Conservation (phyloP, 257 asterid genomes). For the Phtheirospermum japonicum region DNA sequence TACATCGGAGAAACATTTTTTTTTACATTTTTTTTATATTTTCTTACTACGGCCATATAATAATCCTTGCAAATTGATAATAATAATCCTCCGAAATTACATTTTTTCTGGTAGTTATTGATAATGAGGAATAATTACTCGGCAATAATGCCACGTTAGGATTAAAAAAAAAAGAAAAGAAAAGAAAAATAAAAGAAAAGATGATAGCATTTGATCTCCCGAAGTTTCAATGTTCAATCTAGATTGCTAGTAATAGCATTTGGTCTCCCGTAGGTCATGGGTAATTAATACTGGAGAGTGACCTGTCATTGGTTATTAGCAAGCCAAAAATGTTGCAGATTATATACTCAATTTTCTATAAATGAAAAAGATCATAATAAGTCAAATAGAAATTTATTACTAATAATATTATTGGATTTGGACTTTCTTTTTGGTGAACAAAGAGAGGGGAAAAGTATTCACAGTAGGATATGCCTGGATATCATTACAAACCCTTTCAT, state of each 20-base stretch:
- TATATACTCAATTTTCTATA: constrained; percentile 4
- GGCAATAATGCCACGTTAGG: neutral
- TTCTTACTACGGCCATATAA: too few relatives aligned
- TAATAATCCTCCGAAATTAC: too few relatives aligned
- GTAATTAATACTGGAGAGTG: constrained; percentile 21
- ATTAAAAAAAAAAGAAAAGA: neutral
- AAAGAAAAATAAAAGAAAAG: too few relatives aligned
- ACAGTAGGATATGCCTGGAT: too few relatives aligned
- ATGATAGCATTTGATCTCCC: neutral
- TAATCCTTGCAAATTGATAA: too few relatives aligned
- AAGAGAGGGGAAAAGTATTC: too few relatives aligned
- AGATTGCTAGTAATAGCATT: too few relatives aligned
- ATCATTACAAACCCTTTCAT: too few relatives aligned
- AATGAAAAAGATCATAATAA: constrained; percentile 5
- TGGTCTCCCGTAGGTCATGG: constrained; percentile 4
- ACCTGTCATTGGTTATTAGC: constrained; percentile 14
- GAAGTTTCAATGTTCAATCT: too few relatives aligned
- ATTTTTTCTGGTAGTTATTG: too few relatives aligned
- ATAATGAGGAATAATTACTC: neutral
- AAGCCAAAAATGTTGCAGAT: constrained; percentile 10
- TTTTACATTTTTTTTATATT: too few relatives aligned
- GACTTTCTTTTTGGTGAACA: neutral
- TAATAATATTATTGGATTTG: neutral
- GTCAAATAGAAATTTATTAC: neutral
- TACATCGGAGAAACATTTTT: too few relatives aligned